Percentiles rank a stretch among this genome's conserved stretches.
Evolutionary conservation across 1,284 basidiomycete genomes (phyloP).

Genomic region (Ceratobasidium sp.): DNA sequence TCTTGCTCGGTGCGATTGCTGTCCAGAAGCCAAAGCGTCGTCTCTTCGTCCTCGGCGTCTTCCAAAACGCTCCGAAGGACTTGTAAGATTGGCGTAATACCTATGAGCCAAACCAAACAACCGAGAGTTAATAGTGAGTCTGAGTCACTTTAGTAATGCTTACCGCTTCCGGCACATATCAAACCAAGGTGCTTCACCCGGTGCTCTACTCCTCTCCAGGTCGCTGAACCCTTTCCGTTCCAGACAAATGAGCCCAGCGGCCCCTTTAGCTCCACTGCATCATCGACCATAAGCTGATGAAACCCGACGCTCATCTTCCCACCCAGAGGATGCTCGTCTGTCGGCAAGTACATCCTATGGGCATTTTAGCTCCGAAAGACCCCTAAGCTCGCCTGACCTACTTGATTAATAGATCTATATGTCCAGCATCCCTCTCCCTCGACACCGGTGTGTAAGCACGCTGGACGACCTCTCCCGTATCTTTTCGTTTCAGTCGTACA

Average conservation of each 20-base stretch:
- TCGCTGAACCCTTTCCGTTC: constrained; percentile 59
- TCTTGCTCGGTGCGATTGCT: constrained; percentile 64
- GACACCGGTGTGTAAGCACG: constrained; percentile 74
- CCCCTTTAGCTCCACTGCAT: constrained; percentile 70
- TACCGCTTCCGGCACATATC: constrained; percentile 69
- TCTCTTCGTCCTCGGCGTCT: constrained; percentile 56
- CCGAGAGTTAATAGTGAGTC: no score
- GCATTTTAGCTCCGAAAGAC: neutral
- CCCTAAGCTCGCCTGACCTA: constrained; percentile 46
- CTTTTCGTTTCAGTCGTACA: constrained; percentile 60
- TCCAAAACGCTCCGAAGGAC: constrained; percentile 63
- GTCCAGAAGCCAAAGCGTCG: constrained; percentile 64
- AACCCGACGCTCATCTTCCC: constrained; percentile 70
- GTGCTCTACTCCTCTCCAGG: constrained; percentile 57
- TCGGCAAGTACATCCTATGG: constrained; percentile 62
- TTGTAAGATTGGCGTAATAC: constrained; percentile 70
- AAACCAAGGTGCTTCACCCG: constrained; percentile 63
- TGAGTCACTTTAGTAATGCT: no score
- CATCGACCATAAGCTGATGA: constrained; percentile 62
- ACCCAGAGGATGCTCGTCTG: constrained; percentile 57
- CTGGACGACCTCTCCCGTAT: constrained; percentile 63
- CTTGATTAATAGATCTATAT: constrained; percentile 69
- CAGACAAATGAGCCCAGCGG: constrained; percentile 71
- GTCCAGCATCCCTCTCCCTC: constrained; percentile 58
- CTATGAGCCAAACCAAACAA: no score